phyloP scores from a whole-genome alignment of 352 stramenopile genomes.

The Pythium vanterpoolii region DNA sequence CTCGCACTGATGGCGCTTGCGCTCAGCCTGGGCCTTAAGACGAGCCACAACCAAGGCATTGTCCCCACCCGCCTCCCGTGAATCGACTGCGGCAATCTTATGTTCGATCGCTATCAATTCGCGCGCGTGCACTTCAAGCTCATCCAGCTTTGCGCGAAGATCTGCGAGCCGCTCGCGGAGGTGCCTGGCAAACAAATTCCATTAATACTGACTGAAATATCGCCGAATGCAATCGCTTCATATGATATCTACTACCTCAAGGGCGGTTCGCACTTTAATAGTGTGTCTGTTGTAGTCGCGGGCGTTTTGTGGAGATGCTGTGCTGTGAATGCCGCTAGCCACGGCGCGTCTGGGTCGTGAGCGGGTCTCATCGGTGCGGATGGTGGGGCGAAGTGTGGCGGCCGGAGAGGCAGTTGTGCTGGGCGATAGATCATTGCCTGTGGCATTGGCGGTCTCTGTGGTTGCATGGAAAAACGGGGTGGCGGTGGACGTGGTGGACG shows the following conservation, averaged over 20 bases:
- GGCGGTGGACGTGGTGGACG: not conserved
- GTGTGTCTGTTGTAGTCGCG: not conserved
- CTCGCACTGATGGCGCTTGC: conserved; percentile 20
- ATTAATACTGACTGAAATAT: too few species aligned
- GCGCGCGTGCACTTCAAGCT: conserved; percentile 19
- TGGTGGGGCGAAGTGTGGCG: not conserved
- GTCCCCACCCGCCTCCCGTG: too few species aligned
- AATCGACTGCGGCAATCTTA: not conserved
- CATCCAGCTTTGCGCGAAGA: conserved; percentile 8
- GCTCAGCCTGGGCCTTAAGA: conserved; percentile 27
- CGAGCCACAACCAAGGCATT: conserved; percentile 21
- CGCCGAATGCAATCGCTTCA: too few species aligned
- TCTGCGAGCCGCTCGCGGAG: conserved; percentile 7
- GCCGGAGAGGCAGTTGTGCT: not conserved
- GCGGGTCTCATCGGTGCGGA: not conserved
- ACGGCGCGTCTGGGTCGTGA: conserved; percentile 3
- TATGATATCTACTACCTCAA: not conserved
- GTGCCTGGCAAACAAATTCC: too few species aligned
- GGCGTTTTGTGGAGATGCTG: not conserved
- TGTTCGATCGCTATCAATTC: conserved; percentile 23
- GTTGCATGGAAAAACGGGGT: not conserved
- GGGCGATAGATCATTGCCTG: not conserved
- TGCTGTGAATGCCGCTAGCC: conserved; percentile 4
- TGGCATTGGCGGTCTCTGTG: not conserved
- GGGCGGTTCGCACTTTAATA: not conserved